Evolutionary conservation across 768 basidiomycete species (phyloP).

Genomic region (Lactarius hengduanensis): DNA sequence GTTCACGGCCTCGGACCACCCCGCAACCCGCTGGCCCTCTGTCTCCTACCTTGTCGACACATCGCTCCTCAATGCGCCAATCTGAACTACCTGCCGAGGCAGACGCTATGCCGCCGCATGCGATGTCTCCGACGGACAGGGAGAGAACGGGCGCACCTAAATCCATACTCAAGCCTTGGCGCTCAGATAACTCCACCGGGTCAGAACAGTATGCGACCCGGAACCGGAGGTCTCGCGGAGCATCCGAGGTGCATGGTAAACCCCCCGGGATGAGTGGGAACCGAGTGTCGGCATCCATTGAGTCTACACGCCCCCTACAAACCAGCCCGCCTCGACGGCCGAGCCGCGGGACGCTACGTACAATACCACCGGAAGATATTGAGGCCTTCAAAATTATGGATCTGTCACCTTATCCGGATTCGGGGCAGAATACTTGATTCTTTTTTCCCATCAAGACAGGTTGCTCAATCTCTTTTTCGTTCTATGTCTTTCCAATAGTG

Average conservation of each 20-base stretch:
- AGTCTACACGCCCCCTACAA: slow-evolving; percentile 17
- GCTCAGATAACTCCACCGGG: slow-evolving; percentile 62
- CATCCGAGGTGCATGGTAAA: slow-evolving; percentile 13
- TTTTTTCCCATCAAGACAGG: background rate
- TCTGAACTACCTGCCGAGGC: slow-evolving; percentile 25
- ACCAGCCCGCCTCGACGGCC: slow-evolving; percentile 34
- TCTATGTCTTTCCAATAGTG: background rate
- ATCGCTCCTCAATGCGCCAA: background rate
- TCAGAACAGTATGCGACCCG: slow-evolving; percentile 39
- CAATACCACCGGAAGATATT: slow-evolving; percentile 38
- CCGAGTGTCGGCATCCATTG: slow-evolving; percentile 18
- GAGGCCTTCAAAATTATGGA: slow-evolving; percentile 59
- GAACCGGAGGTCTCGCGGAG: slow-evolving; percentile 15
- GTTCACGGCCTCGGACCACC: slow-evolving; percentile 32
- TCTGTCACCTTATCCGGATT: slow-evolving; percentile 39
- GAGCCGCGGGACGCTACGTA: slow-evolving; percentile 32
- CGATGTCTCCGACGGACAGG: slow-evolving; percentile 37
- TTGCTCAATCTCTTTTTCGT: background rate
- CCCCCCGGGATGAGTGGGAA: slow-evolving; percentile 9
- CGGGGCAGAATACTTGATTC: slow-evolving; percentile 27
- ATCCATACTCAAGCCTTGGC: slow-evolving; percentile 71
- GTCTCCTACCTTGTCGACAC: background rate
- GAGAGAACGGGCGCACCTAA: slow-evolving; percentile 54
- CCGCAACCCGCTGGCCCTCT: slow-evolving; percentile 18
- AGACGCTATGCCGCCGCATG: slow-evolving; percentile 27